phyloP scores from a whole-genome alignment of 225 moss, liverwort and hornwort species.

The Takakia lepidozioides region DNA sequence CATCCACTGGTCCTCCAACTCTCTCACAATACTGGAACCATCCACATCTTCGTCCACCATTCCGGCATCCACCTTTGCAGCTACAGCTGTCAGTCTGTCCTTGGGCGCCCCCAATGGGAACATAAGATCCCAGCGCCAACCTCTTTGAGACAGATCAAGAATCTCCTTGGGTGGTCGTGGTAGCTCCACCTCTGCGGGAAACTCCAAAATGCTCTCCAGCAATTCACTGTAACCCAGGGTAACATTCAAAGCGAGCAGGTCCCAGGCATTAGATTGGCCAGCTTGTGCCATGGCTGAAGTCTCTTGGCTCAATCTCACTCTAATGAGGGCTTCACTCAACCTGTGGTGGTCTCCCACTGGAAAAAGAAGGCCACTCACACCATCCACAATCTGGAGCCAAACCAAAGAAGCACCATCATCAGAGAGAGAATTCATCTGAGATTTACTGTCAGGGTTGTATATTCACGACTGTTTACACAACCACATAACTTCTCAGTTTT shows the following conservation, averaged over 20 bases:
- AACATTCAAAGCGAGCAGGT: constrained; percentile 49
- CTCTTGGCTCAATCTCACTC: constrained; percentile 17
- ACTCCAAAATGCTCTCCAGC: constrained; percentile 75
- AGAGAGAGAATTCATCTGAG: no score
- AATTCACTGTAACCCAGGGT: constrained; percentile 59
- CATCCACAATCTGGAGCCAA: constrained; percentile 53
- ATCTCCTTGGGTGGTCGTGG: constrained; percentile 49
- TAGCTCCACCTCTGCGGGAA: constrained; percentile 46
- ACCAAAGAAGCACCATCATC: no score
- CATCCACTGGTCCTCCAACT: constrained; percentile 35
- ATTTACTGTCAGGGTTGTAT: no score
- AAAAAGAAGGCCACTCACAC: constrained; percentile 64
- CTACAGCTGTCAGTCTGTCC: constrained; percentile 14
- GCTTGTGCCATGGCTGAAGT: constrained; percentile 26
- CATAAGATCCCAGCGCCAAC: constrained; percentile 77
- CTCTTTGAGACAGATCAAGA: constrained; percentile 20
- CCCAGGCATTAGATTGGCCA: constrained; percentile 47
- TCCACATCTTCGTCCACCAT: constrained; percentile 16
- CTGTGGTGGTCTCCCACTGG: constrained; percentile 62
- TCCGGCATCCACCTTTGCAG: constrained; percentile 6
- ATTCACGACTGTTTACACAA: no score
- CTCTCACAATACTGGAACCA: constrained; percentile 23
- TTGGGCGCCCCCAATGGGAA: constrained; percentile 14
- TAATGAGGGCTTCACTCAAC: constrained; percentile 42
- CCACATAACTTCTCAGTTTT: no score